phyloP scores from a whole-genome alignment of 2,329 filamentous ascomycete species.

The Fusarium solani-melongenae region DNA sequence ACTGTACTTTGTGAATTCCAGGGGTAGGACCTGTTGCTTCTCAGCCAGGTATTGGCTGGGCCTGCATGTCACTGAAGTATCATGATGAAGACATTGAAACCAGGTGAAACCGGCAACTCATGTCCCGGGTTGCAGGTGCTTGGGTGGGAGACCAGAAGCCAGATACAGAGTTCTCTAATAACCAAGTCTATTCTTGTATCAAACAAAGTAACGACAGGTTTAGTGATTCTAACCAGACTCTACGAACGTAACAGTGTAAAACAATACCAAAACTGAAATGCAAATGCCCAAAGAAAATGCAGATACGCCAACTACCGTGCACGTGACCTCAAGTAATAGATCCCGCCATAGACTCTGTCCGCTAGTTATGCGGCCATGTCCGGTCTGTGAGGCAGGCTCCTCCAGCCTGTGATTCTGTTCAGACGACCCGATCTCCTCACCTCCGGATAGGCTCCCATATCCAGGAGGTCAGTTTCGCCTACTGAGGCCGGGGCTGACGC shows the following conservation, averaged over 20 bases:
- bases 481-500: neutral
- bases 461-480: neutral
- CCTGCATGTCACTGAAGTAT: neutral
- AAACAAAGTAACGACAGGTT: neutral
- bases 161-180: neutral
- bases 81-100: neutral
- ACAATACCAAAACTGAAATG: neutral
- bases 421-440: neutral
- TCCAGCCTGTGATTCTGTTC: neutral
- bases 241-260: neutral
- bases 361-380: neutral
- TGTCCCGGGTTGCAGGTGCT: neutral
- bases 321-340: neutral
- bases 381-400: neutral
- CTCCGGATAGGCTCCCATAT: neutral
- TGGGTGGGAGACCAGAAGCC: neutral
- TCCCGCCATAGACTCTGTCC: neutral
- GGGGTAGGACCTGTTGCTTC: neutral
- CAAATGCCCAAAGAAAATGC: neutral
- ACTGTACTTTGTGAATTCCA: neutral
- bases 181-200: neutral
- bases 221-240: neutral
- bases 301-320: neutral
- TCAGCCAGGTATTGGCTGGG: neutral
- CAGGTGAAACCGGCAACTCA: constrained; percentile 7